phyloP scores from a whole-genome alignment of 2,329 filamentous ascomycete genomes.

The Paracoccidioides lutzii region DNA sequence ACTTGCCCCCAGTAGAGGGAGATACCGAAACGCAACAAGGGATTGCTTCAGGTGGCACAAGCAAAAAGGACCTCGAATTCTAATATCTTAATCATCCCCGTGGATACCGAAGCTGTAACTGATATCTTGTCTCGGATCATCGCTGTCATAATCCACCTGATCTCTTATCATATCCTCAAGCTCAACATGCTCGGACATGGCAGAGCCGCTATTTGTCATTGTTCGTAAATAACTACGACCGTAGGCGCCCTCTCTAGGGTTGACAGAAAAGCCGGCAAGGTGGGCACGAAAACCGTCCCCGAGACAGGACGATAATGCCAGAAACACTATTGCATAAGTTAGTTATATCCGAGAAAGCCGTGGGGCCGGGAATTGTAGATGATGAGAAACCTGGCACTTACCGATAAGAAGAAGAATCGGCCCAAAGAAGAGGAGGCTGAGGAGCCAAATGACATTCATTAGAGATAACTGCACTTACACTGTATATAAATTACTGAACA shows the following conservation, averaged over 20 bases:
- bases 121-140: background rate
- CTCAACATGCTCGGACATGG: conserved; percentile 50
- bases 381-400: conserved; percentile 11
- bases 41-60: conserved; percentile 16
- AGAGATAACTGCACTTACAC: background rate
- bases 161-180: conserved; percentile 47
- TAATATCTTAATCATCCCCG: conserved; percentile 24
- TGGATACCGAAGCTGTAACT: background rate
- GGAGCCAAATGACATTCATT: conserved; percentile 25
- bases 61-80: conserved; percentile 56
- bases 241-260: conserved; percentile 36
- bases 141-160: conserved; percentile 20
- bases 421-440: conserved; percentile 27
- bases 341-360: background rate
- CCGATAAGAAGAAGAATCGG: conserved; percentile 26
- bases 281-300: conserved; percentile 41
- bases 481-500: background rate
- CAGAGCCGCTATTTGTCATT: conserved; percentile 41
- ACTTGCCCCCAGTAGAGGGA: conserved; percentile 72
- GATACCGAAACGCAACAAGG: conserved; percentile 51
- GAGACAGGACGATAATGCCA: conserved; percentile 43
- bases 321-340: conserved; percentile 27
- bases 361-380: background rate
- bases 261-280: conserved; percentile 32
- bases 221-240: conserved; percentile 44